Evolutionary conservation across 2,329 filamentous ascomycete species (phyloP).

Genomic region (Tolypocladium endophyticum): DNA sequence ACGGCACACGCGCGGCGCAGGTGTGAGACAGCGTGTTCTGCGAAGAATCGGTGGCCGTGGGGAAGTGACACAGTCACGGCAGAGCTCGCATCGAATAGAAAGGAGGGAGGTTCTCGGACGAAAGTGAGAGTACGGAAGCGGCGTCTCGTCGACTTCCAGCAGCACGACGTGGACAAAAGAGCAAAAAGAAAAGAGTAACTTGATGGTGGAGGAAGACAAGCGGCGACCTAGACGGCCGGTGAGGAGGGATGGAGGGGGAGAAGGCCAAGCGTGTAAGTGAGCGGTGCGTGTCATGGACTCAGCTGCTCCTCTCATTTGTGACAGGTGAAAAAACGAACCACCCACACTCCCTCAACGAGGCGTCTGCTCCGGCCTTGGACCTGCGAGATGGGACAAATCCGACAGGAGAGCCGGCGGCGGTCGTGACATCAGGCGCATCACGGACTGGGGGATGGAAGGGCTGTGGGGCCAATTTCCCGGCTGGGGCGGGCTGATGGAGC

Average conservation of each 20-base stretch:
- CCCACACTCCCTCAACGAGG: neutral
- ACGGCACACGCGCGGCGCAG: neutral
- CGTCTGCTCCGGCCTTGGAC: neutral
- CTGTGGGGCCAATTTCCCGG: slow-evolving; percentile 12
- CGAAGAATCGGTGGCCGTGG: neutral
- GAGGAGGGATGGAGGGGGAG: neutral
- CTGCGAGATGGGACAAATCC: neutral
- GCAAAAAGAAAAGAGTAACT: neutral
- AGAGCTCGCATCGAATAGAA: neutral
- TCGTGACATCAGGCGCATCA: neutral
- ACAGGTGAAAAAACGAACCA: neutral
- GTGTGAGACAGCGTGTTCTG: slow-evolving; percentile 1
- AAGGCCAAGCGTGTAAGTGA: neutral
- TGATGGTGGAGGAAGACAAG: neutral
- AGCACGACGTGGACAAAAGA: neutral
- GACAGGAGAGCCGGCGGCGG: neutral
- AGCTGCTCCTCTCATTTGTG: neutral
- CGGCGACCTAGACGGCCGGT: neutral
- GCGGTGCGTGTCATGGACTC: neutral
- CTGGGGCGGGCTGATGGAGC: slow-evolving; percentile 6
- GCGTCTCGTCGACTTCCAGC: neutral
- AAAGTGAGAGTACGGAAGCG: neutral
- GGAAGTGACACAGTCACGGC: neutral
- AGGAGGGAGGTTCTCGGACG: neutral
- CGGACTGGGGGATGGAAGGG: neutral